These are phyloP conservation scores for Talaromyces albobiverticillius DNA, from an alignment of 2,329 filamentous ascomycete species.

Conservation along the genomic window DNA sequence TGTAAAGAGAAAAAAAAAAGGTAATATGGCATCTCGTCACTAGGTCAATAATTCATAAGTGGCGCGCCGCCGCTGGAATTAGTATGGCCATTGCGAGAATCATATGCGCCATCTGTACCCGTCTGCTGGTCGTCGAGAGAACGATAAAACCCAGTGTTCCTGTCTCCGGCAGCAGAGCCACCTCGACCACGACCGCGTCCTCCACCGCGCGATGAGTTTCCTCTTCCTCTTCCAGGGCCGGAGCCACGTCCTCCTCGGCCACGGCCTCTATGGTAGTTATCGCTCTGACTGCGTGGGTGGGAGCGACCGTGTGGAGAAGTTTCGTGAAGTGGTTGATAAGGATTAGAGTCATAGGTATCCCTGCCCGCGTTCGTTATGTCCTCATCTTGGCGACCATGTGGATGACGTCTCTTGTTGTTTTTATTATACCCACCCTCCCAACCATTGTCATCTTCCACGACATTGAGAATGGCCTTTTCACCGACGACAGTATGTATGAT, in stretches of 20 bases:
- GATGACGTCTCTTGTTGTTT: constrained; percentile 54
- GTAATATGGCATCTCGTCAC: neutral
- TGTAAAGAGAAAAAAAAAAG: neutral
- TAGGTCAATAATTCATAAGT: constrained; percentile 39
- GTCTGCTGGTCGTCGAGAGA: constrained; percentile 62
- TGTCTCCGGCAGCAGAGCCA: constrained; percentile 23
- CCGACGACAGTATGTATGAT: constrained; percentile 80
- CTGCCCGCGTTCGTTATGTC: constrained; percentile 41
- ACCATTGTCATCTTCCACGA: constrained; percentile 70
- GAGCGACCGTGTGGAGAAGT: constrained; percentile 20
- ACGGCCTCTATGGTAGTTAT: constrained; percentile 45
- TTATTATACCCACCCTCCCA: constrained; percentile 64
- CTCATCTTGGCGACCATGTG: constrained; percentile 58
- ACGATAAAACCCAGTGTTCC: constrained; percentile 54
- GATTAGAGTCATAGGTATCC: constrained; percentile 22
- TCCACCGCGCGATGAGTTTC: constrained; percentile 29
- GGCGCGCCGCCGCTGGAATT: constrained; percentile 18
- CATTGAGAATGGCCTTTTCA: constrained; percentile 78
- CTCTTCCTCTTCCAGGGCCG: constrained; percentile 37
- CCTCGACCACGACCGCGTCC: constrained; percentile 48
- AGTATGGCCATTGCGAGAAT: constrained; percentile 20
- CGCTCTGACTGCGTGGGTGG: constrained; percentile 26
- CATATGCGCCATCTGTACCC: constrained; percentile 29
- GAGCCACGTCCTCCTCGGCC: constrained; percentile 34
- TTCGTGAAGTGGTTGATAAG: constrained; percentile 25